A percentile compares a stretch with the other conserved stretches of the same genome.
Evolutionary conservation across 2,329 filamentous ascomycete genomes (phyloP).

Genomic region (Ceratocystis eucalypticola): DNA sequence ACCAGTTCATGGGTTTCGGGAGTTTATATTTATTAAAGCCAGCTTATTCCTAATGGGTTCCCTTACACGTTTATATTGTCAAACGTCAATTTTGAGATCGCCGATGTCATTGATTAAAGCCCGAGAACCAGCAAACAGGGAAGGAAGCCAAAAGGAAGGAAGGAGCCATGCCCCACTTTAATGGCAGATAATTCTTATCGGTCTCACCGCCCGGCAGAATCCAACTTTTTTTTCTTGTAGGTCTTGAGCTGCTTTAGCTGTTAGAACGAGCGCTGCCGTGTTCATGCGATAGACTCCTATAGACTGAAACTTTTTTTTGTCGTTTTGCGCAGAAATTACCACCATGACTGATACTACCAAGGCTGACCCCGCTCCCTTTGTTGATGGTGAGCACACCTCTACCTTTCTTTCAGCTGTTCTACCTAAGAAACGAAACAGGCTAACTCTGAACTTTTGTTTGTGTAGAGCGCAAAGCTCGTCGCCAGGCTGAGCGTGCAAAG

Average conservation of each 20-base stretch:
- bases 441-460: background rate
- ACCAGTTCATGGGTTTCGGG: background rate
- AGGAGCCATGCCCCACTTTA: background rate
- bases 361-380: constrained; percentile 10
- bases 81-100: background rate
- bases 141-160: background rate
- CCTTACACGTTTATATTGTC: background rate
- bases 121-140: background rate
- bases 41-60: background rate
- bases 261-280: too few species aligned
- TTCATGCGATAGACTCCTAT: too few species aligned
- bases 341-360: constrained; percentile 10
- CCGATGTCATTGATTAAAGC: background rate
- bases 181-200: constrained; percentile 11
- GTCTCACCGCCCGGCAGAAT: constrained; percentile 18
- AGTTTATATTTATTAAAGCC: too few species aligned
- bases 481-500: constrained; percentile 18
- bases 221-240: constrained; percentile 17
- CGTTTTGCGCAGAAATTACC: background rate
- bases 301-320: background rate
- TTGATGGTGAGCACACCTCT: constrained; percentile 14
- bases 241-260: too few species aligned
- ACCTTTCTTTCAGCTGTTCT: background rate
- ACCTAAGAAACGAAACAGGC: background rate
- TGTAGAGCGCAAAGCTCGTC: constrained; percentile 18